Evolutionary conservation across 352 stramenopile species (phyloP), one percentile per base, ranked within the genome.

Genomic region (Plasmopara viticola): DNA sequence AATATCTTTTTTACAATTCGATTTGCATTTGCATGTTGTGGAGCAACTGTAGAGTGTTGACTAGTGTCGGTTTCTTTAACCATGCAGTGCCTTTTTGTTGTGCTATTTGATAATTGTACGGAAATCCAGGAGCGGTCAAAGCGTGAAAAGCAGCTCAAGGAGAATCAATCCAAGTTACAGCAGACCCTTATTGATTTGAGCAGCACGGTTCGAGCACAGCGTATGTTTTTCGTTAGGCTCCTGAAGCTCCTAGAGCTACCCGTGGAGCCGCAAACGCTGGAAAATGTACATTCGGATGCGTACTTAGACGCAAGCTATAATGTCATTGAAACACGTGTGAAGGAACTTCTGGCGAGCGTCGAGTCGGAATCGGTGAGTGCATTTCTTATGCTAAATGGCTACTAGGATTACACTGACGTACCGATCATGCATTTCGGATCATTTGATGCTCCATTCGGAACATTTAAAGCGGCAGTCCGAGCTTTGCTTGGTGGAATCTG

Each of bases 81-180:
- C 58, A 49, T 42, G 38, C 33, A 49, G 52, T 20, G 66, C 41
- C 31, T 48, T 70, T 58, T 56, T 67, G 52, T 56, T 66, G 43
- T 78, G 44, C 41, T 37, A 4, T 53, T 61, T 53, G 53, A 10
- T 30, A 40, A 4, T 15, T 60, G 46, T 69, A 88, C 75, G 53
- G 80, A 90, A 67, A 90, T 90, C 56, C 75, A 90, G 66, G 78
- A 90, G 43, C 72, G 77, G 45, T 83, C 64, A 29, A 74, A 76
- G 47, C 77, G 72, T 7, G 78, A 89, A 48, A 63, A 70, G 18
- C 61, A 81, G 42, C 62, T 90, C 1, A 69, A 87, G 48, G 80
- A 86, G 13, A 83, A 67, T 35, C 74, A 84, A 45, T 60, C 53
- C n/a, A 79, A 80, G 56, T 68, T 90, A 4, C 76, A 90, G 52